Evolutionary conservation across 148 eudicot species (phyloP).

Genomic region (Pouteria glomerata): DNA sequence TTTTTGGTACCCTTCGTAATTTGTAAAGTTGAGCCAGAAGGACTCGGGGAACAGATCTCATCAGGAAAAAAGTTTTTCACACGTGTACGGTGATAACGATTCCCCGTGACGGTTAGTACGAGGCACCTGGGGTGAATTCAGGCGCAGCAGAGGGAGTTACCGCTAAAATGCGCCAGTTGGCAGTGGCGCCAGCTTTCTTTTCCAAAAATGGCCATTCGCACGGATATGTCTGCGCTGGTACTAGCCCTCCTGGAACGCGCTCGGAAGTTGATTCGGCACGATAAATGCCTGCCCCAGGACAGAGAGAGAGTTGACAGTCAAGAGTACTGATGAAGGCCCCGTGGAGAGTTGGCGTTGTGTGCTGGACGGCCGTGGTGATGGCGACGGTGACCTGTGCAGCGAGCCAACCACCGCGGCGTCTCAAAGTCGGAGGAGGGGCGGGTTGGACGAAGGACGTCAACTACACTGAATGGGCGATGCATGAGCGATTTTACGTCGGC

Average conservation of each 20-base stretch:
- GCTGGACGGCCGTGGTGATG: constrained; percentile 22
- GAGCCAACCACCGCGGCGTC: constrained; percentile 28
- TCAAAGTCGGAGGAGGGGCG: constrained; percentile 41
- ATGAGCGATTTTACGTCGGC: constrained; percentile 45
- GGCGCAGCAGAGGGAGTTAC: constrained; percentile 1
- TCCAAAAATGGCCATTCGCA: constrained; percentile 2
- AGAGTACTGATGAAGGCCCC: neutral
- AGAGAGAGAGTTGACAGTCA: no score
- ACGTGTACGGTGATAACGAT: neutral
- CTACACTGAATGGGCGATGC: constrained; percentile 46
- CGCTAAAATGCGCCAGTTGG: constrained; percentile 15
- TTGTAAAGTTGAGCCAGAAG: neutral
- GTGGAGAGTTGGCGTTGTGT: neutral
- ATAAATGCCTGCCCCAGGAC: neutral
- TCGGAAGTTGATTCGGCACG: constrained; percentile 4
- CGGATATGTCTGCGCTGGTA: neutral
- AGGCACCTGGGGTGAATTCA: neutral
- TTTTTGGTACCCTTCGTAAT: neutral
- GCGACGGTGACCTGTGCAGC: constrained; percentile 15
- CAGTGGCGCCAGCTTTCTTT: neutral
- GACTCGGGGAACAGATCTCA: neutral
- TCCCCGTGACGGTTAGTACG: neutral
- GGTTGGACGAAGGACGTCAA: constrained; percentile 47
- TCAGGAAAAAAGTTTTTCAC: neutral
- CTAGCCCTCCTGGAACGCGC: neutral